A percentile compares a stretch with the other conserved stretches of the same genome.
phyloP scores from a whole-genome alignment of 768 basidiomycete species.

The Infundibulicybe gibba region DNA sequence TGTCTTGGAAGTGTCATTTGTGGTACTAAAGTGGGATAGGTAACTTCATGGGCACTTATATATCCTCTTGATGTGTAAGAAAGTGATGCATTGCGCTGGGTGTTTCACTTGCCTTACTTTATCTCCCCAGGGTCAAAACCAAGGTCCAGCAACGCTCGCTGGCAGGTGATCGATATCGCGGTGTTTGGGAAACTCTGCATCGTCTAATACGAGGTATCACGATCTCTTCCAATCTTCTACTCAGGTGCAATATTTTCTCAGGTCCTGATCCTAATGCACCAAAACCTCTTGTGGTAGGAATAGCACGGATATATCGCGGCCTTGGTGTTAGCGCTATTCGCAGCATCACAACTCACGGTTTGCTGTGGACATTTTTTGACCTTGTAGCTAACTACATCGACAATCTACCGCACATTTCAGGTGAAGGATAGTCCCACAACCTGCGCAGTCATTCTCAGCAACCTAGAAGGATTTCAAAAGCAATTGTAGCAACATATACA shows the following conservation, averaged over 20 bases:
- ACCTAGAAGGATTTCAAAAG: no score
- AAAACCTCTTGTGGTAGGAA: slow-evolving; percentile 70
- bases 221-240: not conserved
- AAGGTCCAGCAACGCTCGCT: slow-evolving; percentile 93
- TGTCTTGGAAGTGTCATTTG: slow-evolving; percentile 15
- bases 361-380: slow-evolving; percentile 94
- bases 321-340: slow-evolving; percentile 91
- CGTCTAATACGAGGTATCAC: slow-evolving; percentile 75
- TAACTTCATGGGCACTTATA: slow-evolving; percentile 84
- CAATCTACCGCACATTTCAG: slow-evolving; percentile 30
- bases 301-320: slow-evolving; percentile 87
- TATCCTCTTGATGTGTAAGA: slow-evolving; percentile 92
- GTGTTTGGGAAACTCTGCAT: slow-evolving; percentile 67
- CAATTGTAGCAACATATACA: no score
- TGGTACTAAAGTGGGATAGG: slow-evolving; percentile 25
- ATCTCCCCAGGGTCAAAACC: slow-evolving; percentile 71
- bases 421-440: slow-evolving; percentile 9
- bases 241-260: slow-evolving; percentile 18
- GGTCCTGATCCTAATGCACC: slow-evolving; percentile 80
- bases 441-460: no score
- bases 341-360: slow-evolving; percentile 89
- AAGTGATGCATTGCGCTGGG: not conserved
- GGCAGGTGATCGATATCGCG: slow-evolving; percentile 71
- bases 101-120: slow-evolving; percentile 5
- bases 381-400: slow-evolving; percentile 74